phyloP scores from a whole-genome alignment of 179 eudicot genomes.

The Silene vulgaris region DNA sequence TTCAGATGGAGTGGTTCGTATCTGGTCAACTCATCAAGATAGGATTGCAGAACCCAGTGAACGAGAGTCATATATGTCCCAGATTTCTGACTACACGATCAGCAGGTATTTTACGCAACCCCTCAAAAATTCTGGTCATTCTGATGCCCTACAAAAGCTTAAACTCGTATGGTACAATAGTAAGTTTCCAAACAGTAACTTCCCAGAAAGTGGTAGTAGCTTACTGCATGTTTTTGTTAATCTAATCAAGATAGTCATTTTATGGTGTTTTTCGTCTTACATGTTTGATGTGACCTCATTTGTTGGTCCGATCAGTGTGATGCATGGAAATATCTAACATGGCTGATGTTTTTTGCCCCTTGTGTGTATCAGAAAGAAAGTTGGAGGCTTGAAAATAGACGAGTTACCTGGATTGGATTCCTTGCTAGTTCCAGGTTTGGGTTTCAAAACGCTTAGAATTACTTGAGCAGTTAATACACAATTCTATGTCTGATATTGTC shows the following conservation, averaged over 20 bases:
- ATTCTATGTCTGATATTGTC: background rate
- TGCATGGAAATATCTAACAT: constrained; percentile 1
- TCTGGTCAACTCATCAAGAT: constrained; percentile 72
- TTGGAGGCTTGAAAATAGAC: constrained; percentile 88
- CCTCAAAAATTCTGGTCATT: background rate
- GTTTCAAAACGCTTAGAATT: background rate
- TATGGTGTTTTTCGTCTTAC: background rate
- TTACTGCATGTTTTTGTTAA: background rate
- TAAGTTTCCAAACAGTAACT: background rate
- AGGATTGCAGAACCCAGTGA: constrained; percentile 56
- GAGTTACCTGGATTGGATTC: constrained; percentile 91
- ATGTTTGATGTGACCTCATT: background rate
- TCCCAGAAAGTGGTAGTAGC: background rate
- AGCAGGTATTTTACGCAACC: constrained; percentile 53
- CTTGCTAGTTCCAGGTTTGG: constrained; percentile 73
- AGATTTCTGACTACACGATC: constrained; percentile 64
- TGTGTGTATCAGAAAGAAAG: constrained; percentile 62
- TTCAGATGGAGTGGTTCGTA: constrained; percentile 85
- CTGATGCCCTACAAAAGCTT: constrained; percentile 2
- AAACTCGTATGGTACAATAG: background rate
- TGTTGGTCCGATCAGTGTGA: background rate
- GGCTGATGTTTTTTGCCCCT: constrained; percentile 22
- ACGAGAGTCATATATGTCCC: constrained; percentile 53
- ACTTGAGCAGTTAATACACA: background rate
- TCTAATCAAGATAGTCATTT: background rate